Conservation (phyloP, 2,329 filamentous ascomycete genomes). For the Fusarium praegraminearum region DNA sequence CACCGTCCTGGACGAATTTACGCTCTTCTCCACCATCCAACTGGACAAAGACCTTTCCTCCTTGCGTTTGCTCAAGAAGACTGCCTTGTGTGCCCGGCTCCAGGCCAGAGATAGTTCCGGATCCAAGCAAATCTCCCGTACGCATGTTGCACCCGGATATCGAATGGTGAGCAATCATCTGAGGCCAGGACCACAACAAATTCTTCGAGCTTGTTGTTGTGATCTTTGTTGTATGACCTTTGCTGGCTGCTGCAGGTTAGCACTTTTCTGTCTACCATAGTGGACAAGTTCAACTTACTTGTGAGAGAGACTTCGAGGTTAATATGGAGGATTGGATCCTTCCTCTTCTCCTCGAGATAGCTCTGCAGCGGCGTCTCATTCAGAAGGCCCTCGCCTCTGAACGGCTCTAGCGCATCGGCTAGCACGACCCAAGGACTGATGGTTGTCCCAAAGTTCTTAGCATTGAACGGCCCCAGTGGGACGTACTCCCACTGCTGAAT, state of each 20-base stretch:
- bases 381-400: slow-evolving; percentile 39
- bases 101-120: slow-evolving; percentile 79
- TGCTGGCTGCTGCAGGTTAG: slow-evolving; percentile 46
- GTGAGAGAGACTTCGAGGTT: slow-evolving; percentile 55
- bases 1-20: slow-evolving; percentile 79
- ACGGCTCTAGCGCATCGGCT: slow-evolving; percentile 64
- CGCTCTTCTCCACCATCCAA: slow-evolving; percentile 74
- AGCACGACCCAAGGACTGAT: slow-evolving; percentile 74
- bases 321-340: slow-evolving; percentile 54
- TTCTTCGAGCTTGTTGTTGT: slow-evolving; percentile 54
- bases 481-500: slow-evolving; percentile 72
- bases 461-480: slow-evolving; percentile 71
- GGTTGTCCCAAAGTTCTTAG: slow-evolving; percentile 70
- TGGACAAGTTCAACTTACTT: slow-evolving; percentile 45
- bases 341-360: slow-evolving; percentile 67
- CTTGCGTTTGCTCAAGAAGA: slow-evolving; percentile 77
- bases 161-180: slow-evolving; percentile 86
- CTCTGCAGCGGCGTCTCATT: slow-evolving; percentile 51
- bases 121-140: slow-evolving; percentile 80
- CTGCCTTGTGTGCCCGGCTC: slow-evolving; percentile 74
- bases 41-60: slow-evolving; percentile 73
- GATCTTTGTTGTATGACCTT: slow-evolving; percentile 48
- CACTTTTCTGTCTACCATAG: not conserved
- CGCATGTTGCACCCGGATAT: slow-evolving; percentile 81
- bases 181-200: slow-evolving; percentile 83